Base-by-base conservation (phyloP, 768 basidiomycete genomes). In the Psilocybe cubensis region DNA sequence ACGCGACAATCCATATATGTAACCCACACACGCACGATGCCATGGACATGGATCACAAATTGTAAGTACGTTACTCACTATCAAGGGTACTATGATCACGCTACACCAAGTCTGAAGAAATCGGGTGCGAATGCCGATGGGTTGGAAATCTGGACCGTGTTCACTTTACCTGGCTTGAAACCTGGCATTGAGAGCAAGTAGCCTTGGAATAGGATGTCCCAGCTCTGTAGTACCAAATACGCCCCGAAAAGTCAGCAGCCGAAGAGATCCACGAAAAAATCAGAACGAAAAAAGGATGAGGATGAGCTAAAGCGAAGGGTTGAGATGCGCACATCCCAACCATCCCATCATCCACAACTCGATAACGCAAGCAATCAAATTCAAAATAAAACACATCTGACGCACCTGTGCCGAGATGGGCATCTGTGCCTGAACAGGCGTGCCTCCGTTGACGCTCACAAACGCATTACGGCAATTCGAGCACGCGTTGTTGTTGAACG, bases 401-500 rank as follows among this genome's bases (percentile, higher is more conserved):
- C 72, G 29, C 57, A 79, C 79, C 75, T 82, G 78, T 9, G 69
- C 79, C 24, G 79, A 79, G 53, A 82, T 73, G 2, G 79, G 79
- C 75, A 80, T 76, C 58, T 80, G 77, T 14, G 70, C 75, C 63
- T 78, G 74, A 3, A 79, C 73, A 3, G 75, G 66, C 6, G 71
- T 54, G 6, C 76, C 79, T 14, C 76, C 78, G 58, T 81, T 82
- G 9, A 82, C 73, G 58, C 79, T 79, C 33, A 81, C 69, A 41
- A 76, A 76, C 9, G 76, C 75, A 44, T 80, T 75, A 40, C 80
- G 75, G 63, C 79, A 80, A 60, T 82, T 82, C 5, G 80, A 79
- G 67, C 79, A 80, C 8, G 63, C 79, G 0, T 74, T 77, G 62
- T 81, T 80, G 52, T 65, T 64, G 63, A 76, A 76, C 8, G 71